Percentiles rank a stretch among this genome's conserved stretches.
phyloP scores from a whole-genome alignment of 176 grass and related monocot species.

The Aegilops bicornis region DNA sequence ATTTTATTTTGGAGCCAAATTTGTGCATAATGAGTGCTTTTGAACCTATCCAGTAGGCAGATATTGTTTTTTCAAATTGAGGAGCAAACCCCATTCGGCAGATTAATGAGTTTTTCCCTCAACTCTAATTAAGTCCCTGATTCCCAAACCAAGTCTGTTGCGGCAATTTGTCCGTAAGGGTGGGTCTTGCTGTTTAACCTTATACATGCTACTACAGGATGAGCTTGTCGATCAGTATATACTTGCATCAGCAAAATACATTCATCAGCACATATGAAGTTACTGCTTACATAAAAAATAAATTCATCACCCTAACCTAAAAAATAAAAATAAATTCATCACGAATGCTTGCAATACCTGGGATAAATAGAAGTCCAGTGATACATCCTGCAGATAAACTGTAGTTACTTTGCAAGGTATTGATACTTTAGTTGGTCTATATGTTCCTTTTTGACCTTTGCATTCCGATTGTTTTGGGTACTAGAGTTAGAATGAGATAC shows the following conservation, averaged over 20 bases:
- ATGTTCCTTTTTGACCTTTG: constrained; percentile 7
- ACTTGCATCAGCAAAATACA: not conserved
- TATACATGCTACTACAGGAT: not conserved
- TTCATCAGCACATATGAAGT: not conserved
- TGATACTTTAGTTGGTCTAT: not conserved
- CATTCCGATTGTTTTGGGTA: constrained; percentile 1
- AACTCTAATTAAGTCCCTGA: not conserved
- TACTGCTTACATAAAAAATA: not conserved
- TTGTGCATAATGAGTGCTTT: not conserved
- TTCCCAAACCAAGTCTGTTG: not conserved
- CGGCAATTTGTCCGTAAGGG: not conserved
- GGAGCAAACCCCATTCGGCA: not conserved
- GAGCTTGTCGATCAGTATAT: not conserved
- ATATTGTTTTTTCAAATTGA: not conserved
- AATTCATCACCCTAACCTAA: not conserved
- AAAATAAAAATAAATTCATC: not conserved
- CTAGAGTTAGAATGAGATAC: not conserved
- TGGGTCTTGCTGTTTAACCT: not conserved
- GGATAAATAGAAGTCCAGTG: constrained; percentile 1
- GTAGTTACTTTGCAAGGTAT: not conserved
- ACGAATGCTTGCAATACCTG: not conserved
- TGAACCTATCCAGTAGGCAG: not conserved
- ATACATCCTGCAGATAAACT: constrained; percentile 5
- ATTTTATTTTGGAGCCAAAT: not conserved
- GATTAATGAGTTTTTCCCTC: not conserved